Base-by-base conservation (phyloP, 2,329 filamentous ascomycete species). In the Exophiala viscosa region DNA sequence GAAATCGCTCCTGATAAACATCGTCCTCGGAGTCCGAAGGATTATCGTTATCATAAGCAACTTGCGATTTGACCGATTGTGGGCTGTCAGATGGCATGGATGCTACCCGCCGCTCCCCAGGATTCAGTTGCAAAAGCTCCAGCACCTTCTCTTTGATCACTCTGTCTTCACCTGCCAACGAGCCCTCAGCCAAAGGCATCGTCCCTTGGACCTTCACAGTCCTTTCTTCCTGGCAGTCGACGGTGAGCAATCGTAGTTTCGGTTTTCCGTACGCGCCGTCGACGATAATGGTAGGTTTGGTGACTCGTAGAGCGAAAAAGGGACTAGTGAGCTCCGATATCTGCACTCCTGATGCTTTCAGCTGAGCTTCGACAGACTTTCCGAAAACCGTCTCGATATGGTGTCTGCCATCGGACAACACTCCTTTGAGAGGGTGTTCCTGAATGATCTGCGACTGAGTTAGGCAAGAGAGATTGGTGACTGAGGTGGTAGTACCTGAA, bases 361-460 rank as follows among this genome's bases (percentile, higher is more conserved):
- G 40, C 17, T 23, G 18, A 23, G 20, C 17, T 32, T 18, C 40
- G 9, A 32, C 46, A 13, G 18, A 33, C n/a, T 18, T 36, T n/a
- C 34, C 6, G 41, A 55, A 55, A 11, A 48, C 39, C 31, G 45
- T 34, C 33, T 40, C 44, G 8, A 55, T 42, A 10, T 14, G 23
- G 36, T 55, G 48, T 38, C 17, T 45, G 15, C 53, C 53, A 35
- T 55, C 53, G 6, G 49, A 48, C 5, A 55, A 28, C 23, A 28
- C 23, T 28, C 23, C 41, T 36, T 48, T 40, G n/a, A 48, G 44
- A n/a, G 17, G 32, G 15, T n/a, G 10, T 7, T 18, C n/a, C 20
- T 11, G 11, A 14, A 23, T 18, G 9, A n/a, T 31, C 40, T 42
- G 18, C 20, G 13, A 18, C 17, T 14, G 15, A 40, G 8, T 40